Evolutionary conservation across 495 filamentous ascomycete species (phyloP).

Genomic region (Bombardia bombarda): DNA sequence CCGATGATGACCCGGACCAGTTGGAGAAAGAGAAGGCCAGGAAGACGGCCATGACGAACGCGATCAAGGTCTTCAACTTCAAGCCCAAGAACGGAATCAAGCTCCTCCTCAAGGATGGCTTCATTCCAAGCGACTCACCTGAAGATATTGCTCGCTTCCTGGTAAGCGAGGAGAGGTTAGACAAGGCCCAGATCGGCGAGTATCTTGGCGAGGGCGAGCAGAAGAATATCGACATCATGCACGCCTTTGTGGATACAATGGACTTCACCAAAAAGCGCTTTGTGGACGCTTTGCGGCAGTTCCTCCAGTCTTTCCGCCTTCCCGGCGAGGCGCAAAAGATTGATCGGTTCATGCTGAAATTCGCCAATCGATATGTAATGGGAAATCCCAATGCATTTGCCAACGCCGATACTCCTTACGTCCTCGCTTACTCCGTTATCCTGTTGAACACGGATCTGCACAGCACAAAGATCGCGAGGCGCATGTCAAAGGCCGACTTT

Average conservation of each 20-base stretch:
- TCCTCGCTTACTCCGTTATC: slow-evolving; percentile 92
- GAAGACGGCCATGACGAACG: slow-evolving; percentile 86
- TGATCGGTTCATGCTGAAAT: slow-evolving; percentile 99
- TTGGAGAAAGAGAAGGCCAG: slow-evolving; percentile 87
- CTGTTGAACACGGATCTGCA: slow-evolving; percentile 96
- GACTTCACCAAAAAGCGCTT: slow-evolving; percentile 91
- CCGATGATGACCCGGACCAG: slow-evolving; percentile 85
- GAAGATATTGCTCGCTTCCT: slow-evolving; percentile 84
- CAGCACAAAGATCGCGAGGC: slow-evolving; percentile 72
- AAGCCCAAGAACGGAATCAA: slow-evolving; percentile 96
- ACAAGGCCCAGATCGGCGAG: slow-evolving; percentile 89
- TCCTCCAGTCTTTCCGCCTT: slow-evolving; percentile 89
- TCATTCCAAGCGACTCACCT: slow-evolving; percentile 68
- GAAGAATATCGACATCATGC: slow-evolving; percentile 94
- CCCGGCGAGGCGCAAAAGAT: slow-evolving; percentile 99
- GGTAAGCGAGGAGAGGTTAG: slow-evolving; percentile 61
- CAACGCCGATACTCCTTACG: slow-evolving; percentile 96
- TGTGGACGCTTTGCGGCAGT: slow-evolving; percentile 82
- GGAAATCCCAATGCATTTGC: slow-evolving; percentile 97
- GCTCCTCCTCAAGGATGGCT: slow-evolving; percentile 68
- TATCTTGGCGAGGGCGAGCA: slow-evolving; percentile 90
- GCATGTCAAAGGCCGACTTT: slow-evolving; percentile 95
- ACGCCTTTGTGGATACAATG: slow-evolving; percentile 94
- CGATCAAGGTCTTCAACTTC: slow-evolving; percentile 91
- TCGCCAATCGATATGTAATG: slow-evolving; percentile 88